These are phyloP conservation scores for Eudorina sp. DNA, from an alignment of 139 green algal genomes.

Conservation along the genomic window DNA sequence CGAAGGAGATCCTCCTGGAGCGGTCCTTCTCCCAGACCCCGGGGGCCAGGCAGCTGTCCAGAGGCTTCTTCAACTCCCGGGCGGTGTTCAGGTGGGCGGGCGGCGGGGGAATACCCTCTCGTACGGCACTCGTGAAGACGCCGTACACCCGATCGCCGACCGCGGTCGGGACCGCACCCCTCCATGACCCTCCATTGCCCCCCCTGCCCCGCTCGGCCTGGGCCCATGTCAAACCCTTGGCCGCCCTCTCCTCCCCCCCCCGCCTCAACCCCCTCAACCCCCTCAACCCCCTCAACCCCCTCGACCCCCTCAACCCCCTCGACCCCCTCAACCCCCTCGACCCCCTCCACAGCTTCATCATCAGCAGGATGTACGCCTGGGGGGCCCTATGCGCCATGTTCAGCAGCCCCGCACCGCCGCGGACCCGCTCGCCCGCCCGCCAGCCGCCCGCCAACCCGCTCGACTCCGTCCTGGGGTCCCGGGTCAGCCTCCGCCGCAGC, in stretches of 20 bases:
- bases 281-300: neutral
- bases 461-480: neutral
- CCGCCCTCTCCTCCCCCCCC: neutral
- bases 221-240: no score
- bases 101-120: no score
- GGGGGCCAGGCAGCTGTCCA: conserved; percentile 28
- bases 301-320: neutral
- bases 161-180: no score
- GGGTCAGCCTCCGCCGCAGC: neutral
- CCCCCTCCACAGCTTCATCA: conserved; percentile 20
- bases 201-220: no score
- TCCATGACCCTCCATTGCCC: no score
- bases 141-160: no score
- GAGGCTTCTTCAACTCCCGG: conserved; percentile 44
- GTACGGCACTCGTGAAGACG: no score
- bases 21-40: conserved; percentile 23
- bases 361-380: conserved; percentile 47
- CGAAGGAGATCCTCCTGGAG: conserved; percentile 41
- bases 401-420: neutral
- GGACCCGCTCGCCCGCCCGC: neutral
- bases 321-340: neutral
- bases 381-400: conserved; percentile 37
- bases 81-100: neutral
- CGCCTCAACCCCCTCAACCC: neutral
- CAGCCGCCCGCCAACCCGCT: neutral